Conservation (phyloP, 2,329 filamentous ascomycete genomes). For the Biscogniauxia marginata region DNA sequence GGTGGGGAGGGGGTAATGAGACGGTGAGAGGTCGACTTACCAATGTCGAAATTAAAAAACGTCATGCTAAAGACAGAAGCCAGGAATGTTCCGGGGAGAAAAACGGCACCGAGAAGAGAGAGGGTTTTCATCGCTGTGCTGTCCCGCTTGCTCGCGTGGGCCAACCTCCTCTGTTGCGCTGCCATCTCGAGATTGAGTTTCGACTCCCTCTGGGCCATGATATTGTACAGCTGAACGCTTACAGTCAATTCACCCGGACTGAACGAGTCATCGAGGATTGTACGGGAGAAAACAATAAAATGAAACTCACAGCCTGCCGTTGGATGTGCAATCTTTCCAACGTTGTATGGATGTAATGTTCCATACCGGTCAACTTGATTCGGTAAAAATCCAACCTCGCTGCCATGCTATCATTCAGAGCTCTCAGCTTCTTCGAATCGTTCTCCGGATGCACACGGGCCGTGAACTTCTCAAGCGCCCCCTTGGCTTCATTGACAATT, state of each 20-base stretch:
- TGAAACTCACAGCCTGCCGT: constrained; percentile 52
- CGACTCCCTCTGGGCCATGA: constrained; percentile 64
- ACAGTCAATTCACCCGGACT: constrained; percentile 7
- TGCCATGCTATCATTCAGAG: constrained; percentile 51
- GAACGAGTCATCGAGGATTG: neutral
- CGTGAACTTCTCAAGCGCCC: constrained; percentile 46
- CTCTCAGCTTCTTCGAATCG: constrained; percentile 17
- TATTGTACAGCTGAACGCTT: constrained; percentile 57
- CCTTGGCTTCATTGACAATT: constrained; percentile 49
- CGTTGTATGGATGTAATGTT: constrained; percentile 63
- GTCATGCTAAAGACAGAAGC: constrained; percentile 66
- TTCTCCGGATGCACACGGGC: constrained; percentile 22
- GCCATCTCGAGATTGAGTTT: constrained; percentile 64
- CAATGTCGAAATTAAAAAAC: constrained; percentile 61
- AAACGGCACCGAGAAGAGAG: constrained; percentile 61
- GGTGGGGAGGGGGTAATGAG: neutral
- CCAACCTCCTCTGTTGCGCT: constrained; percentile 57
- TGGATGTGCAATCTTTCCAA: constrained; percentile 61
- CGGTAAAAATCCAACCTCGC: constrained; percentile 59
- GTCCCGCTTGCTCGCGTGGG: constrained; percentile 60
- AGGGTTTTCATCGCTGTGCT: constrained; percentile 66
- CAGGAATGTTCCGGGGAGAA: constrained; percentile 61
- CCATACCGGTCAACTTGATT: constrained; percentile 59
- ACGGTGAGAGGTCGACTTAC: constrained; percentile 34
- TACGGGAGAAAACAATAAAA: neutral